Conservation (phyloP, 768 basidiomycete genomes). For the Serendipita sp. region DNA sequence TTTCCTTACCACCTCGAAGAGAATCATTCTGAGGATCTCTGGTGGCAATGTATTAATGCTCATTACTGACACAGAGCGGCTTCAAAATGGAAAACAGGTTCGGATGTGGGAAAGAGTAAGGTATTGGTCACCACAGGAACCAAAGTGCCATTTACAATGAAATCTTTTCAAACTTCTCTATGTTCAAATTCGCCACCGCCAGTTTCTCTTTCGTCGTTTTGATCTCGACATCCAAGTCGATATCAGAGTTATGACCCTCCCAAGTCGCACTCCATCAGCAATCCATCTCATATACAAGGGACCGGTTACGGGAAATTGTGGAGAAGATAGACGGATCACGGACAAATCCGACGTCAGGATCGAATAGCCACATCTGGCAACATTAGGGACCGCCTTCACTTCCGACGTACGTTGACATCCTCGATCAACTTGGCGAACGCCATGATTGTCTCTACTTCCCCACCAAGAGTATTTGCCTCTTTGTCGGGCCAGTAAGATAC, state of each 20-base stretch:
- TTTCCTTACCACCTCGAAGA: no score
- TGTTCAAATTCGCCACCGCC: constrained; percentile 46
- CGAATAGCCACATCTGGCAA: constrained; percentile 67
- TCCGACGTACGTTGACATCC: constrained; percentile 48
- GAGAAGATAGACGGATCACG: constrained; percentile 35
- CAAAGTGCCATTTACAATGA: no score
- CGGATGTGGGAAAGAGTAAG: no score
- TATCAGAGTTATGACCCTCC: not conserved
- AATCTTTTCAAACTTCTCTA: constrained; percentile 63
- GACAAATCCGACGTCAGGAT: constrained; percentile 61
- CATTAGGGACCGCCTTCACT: constrained; percentile 47
- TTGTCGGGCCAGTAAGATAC: constrained; percentile 49
- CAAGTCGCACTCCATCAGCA: not conserved
- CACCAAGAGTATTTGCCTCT: constrained; percentile 50
- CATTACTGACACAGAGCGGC: no score
- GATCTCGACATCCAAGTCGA: constrained; percentile 75
- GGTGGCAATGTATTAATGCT: no score
- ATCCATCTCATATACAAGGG: not conserved
- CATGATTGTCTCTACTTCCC: constrained; percentile 58
- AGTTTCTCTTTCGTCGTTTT: constrained; percentile 84
- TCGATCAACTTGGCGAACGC: constrained; percentile 83
- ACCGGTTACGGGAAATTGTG: constrained; percentile 14
- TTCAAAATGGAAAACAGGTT: no score
- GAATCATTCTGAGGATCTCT: no score
- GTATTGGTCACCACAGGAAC: no score